phyloP scores from a whole-genome alignment of 2,329 filamentous ascomycete genomes.

The Hymenoscyphus albidus region DNA sequence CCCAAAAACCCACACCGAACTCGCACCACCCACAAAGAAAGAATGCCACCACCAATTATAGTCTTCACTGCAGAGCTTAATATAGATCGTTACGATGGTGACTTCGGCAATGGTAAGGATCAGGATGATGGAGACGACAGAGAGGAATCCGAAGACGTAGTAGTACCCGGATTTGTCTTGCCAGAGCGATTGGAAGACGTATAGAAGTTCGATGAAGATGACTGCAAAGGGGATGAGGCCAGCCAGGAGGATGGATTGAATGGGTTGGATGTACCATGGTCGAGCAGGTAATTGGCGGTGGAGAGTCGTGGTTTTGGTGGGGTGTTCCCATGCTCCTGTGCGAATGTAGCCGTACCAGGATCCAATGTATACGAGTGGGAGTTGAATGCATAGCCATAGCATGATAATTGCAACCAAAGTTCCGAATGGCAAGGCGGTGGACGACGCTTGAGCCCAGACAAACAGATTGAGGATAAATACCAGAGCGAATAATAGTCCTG shows the following conservation, averaged over 20 bases:
- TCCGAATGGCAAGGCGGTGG: slow-evolving; percentile 79
- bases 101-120: slow-evolving; percentile 77
- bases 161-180: slow-evolving; percentile 90
- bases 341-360: slow-evolving; percentile 72
- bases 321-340: slow-evolving; percentile 70
- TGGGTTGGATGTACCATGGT: slow-evolving; percentile 67
- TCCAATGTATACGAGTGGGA: slow-evolving; percentile 78
- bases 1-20: slow-evolving; percentile 74
- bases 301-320: slow-evolving; percentile 69
- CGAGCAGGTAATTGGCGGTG: slow-evolving; percentile 71
- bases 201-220: slow-evolving; percentile 82
- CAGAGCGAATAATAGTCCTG: slow-evolving; percentile 69
- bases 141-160: slow-evolving; percentile 84
- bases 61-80: slow-evolving; percentile 79
- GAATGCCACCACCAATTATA: slow-evolving; percentile 93
- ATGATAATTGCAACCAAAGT: slow-evolving; percentile 69
- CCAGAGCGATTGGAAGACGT: slow-evolving; percentile 84
- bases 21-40: slow-evolving; percentile 74
- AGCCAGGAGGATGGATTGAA: slow-evolving; percentile 64
- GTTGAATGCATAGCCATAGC: slow-evolving; percentile 81
- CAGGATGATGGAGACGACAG: slow-evolving; percentile 68
- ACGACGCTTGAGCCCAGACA: slow-evolving; percentile 85
- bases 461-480: slow-evolving; percentile 82
- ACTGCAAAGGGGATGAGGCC: slow-evolving; percentile 82
- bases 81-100: slow-evolving; percentile 77